Evolutionary conservation across 257 asterid species (phyloP).

Genomic region (Forsythia suspensa): DNA sequence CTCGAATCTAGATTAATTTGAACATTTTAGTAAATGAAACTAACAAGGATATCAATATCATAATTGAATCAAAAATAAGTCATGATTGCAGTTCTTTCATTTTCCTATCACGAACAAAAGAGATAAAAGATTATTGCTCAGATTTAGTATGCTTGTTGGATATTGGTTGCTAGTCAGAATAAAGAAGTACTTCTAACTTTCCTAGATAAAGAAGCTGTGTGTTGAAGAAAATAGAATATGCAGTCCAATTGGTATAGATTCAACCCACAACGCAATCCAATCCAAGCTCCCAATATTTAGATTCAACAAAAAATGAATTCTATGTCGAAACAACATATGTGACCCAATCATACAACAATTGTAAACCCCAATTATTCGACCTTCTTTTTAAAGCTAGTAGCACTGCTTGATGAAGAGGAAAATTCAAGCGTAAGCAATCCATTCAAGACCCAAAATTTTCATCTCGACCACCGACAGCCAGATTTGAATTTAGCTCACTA

Average conservation of each 20-base stretch:
- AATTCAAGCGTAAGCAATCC: background rate
- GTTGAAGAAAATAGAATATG: background rate
- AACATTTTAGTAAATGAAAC: conserved; percentile 20
- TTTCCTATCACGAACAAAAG: conserved; percentile 2
- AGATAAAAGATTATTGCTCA: background rate
- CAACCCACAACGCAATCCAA: background rate
- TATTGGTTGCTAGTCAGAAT: background rate
- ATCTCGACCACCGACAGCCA: conserved; percentile 5
- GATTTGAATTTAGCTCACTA: conserved; percentile 11
- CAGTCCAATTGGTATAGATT: background rate
- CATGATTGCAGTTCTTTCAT: conserved; percentile 10
- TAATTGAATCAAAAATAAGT: conserved; percentile 2
- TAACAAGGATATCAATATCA: background rate
- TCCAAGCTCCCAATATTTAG: background rate
- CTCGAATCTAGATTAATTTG: conserved; percentile 63
- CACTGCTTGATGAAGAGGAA: conserved; percentile 18
- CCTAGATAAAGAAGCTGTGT: conserved; percentile 1
- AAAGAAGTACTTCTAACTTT: background rate
- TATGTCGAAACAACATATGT: background rate
- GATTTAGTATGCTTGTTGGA: conserved; percentile 1
- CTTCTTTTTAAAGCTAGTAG: conserved; percentile 4
- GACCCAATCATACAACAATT: background rate
- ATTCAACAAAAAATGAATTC: background rate
- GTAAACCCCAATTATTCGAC: background rate
- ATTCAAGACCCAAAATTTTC: background rate